Evolutionary conservation across 352 stramenopile genomes (phyloP).

Genomic region (Phytophthora melonis): DNA sequence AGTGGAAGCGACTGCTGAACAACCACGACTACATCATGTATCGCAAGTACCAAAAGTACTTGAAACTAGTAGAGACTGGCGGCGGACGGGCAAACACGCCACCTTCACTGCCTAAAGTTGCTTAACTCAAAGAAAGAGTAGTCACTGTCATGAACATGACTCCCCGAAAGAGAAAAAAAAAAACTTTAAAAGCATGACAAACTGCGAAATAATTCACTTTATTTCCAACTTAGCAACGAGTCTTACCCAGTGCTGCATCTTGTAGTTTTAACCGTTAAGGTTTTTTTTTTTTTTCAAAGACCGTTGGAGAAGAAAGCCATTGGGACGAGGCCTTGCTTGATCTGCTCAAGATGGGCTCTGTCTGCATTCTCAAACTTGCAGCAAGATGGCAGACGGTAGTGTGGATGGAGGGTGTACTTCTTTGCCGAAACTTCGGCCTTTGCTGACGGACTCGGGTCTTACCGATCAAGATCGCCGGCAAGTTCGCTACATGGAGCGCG

Average conservation of each 20-base stretch:
- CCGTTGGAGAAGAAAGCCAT: neutral
- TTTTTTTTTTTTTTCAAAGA: neutral
- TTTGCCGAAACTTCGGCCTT: slow-evolving; percentile 1
- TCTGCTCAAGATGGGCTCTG: neutral
- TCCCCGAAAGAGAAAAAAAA: no score
- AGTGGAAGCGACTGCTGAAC: neutral
- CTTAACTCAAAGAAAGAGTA: no score
- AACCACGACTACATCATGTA: slow-evolving; percentile 1
- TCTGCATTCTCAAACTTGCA: neutral
- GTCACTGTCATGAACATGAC: no score
- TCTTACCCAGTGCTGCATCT: no score
- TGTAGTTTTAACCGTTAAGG: neutral
- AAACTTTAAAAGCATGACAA: no score
- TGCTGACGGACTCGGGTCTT: slow-evolving; percentile 15
- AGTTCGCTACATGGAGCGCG: slow-evolving; percentile 12
- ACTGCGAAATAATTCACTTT: no score
- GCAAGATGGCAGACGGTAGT: neutral
- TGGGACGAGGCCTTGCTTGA: neutral
- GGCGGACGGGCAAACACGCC: neutral
- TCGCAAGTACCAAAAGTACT: neutral
- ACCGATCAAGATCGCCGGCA: slow-evolving; percentile 17
- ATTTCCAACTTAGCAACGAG: no score
- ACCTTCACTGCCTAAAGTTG: neutral
- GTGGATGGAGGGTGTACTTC: neutral
- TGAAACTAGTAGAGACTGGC: neutral